Percentiles rank a stretch among this genome's conserved stretches.
These are phyloP conservation scores for Fusarium nisikadoi DNA, from an alignment of 2,329 filamentous ascomycete species.

Conservation along the genomic window DNA sequence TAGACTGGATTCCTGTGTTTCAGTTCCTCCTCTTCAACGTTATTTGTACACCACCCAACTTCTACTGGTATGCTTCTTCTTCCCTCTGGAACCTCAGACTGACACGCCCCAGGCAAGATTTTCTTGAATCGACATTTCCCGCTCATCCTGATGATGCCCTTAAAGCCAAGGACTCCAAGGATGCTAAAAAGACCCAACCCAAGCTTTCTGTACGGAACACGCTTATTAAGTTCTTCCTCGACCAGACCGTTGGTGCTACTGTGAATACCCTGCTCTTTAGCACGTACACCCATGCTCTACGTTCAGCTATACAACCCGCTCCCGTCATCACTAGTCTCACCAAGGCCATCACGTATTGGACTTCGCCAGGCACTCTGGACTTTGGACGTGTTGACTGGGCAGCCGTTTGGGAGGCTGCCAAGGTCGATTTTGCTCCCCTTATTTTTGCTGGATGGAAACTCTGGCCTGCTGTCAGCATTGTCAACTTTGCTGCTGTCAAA, in stretches of 20 bases:
- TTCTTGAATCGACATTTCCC: constrained; percentile 79
- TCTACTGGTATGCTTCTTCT: constrained; percentile 71
- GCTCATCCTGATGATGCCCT: constrained; percentile 62
- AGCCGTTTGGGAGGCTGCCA: constrained; percentile 55
- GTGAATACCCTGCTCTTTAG: constrained; percentile 75
- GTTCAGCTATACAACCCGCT: constrained; percentile 58
- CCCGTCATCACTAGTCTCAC: constrained; percentile 52
- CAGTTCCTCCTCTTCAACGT: constrained; percentile 82
- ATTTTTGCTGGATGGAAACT: constrained; percentile 74
- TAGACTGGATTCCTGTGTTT: constrained; percentile 75
- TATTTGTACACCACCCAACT: constrained; percentile 83
- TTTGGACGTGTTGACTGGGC: constrained; percentile 58
- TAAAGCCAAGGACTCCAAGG: constrained; percentile 48
- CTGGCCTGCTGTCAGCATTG: constrained; percentile 75
- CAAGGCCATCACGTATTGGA: constrained; percentile 49
- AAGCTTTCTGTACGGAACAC: constrained; percentile 72
- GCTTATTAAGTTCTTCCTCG: constrained; percentile 72
- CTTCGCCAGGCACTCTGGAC: constrained; percentile 55
- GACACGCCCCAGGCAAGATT: constrained; percentile 70
- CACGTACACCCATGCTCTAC: constrained; percentile 67
- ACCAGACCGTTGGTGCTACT: constrained; percentile 74
- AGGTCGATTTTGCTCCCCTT: constrained; percentile 70
- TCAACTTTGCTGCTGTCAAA: constrained; percentile 75
- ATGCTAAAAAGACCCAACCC: constrained; percentile 42
- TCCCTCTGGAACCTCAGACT: constrained; percentile 34